A percentile compares a stretch with the other conserved stretches of the same genome.
Evolutionary conservation across 2,329 filamentous ascomycete genomes (phyloP).

Genomic region (Sordariomycetes sp.): DNA sequence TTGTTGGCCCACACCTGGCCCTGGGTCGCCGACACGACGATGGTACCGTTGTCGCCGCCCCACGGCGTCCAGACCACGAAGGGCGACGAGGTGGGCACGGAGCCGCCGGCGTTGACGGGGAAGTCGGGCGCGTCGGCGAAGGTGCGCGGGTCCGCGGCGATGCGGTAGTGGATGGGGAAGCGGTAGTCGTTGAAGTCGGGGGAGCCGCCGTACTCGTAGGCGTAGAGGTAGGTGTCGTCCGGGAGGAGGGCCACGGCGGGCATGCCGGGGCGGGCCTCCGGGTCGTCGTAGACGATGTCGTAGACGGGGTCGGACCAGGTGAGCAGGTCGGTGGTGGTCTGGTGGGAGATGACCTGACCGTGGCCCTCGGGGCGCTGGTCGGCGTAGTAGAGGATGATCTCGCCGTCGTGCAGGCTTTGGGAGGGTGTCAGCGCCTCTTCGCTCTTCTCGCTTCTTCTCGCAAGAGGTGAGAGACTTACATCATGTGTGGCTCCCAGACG

Average conservation of each 20-base stretch:
- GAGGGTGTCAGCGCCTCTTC: background rate
- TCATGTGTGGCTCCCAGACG: constrained; percentile 63
- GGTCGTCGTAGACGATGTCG: constrained; percentile 52
- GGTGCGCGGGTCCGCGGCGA: constrained; percentile 24
- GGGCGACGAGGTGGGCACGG: constrained; percentile 20
- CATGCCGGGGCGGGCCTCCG: constrained; percentile 59
- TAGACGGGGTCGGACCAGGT: constrained; percentile 45
- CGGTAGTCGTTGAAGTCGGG: constrained; percentile 15
- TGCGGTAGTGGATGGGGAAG: constrained; percentile 34
- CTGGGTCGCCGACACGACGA: constrained; percentile 27
- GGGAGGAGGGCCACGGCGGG: constrained; percentile 48
- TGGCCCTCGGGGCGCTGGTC: constrained; percentile 57
- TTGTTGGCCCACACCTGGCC: constrained; percentile 30
- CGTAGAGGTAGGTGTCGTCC: constrained; percentile 50
- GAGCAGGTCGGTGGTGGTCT: constrained; percentile 45
- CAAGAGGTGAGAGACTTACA: constrained; percentile 17
- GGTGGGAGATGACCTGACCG: constrained; percentile 60
- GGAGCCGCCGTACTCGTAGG: constrained; percentile 50
- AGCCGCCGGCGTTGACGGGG: constrained; percentile 20
- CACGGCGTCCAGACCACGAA: constrained; percentile 31
- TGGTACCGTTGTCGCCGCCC: constrained; percentile 32
- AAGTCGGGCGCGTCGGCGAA: constrained; percentile 21
- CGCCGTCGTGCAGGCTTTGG: constrained; percentile 33
- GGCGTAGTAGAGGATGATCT: constrained; percentile 58
- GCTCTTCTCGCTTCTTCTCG: background rate